These are phyloP conservation scores for Suillus tomentosus DNA, from an alignment of 768 basidiomycete genomes.

Conservation along the genomic window DNA sequence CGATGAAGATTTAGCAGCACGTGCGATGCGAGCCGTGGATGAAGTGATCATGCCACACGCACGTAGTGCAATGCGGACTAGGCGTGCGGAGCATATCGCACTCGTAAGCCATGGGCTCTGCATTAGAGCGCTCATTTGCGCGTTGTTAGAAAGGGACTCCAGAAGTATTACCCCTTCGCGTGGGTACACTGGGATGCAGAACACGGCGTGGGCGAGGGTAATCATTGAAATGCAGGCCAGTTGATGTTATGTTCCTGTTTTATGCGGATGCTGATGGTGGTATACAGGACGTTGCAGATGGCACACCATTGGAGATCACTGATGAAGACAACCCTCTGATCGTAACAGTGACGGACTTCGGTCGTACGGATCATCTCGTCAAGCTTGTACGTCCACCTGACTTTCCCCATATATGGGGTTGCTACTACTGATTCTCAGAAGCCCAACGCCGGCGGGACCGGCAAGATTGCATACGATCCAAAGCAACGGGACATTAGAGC, in stretches of 20 bases:
- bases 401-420: not conserved
- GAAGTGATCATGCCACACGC: conserved; percentile 57
- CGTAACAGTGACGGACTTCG: conserved; percentile 53
- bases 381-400: conserved; percentile 49
- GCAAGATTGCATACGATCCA: conserved; percentile 68
- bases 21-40: conserved; percentile 54
- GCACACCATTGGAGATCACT: conserved; percentile 22
- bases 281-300: conserved; percentile 31
- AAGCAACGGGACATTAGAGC: conserved; percentile 74
- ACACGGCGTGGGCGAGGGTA: conserved; percentile 71
- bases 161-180: conserved; percentile 27
- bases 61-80: conserved; percentile 41
- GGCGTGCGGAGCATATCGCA: conserved; percentile 52
- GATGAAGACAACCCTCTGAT: conserved; percentile 36
- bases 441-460: conserved; percentile 78
- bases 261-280: conserved; percentile 2
- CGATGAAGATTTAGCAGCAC: conserved; percentile 55
- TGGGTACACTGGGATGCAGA: conserved; percentile 54
- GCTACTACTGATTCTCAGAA: conserved; percentile 38
- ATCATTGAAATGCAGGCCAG: conserved; percentile 50
- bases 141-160: conserved; percentile 47
- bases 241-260: not conserved
- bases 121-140: conserved; percentile 59
- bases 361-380: conserved; percentile 55
- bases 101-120: conserved; percentile 78